Conservation (phyloP, 1,139 yeast species). For the Petasospora fabianii region DNA sequence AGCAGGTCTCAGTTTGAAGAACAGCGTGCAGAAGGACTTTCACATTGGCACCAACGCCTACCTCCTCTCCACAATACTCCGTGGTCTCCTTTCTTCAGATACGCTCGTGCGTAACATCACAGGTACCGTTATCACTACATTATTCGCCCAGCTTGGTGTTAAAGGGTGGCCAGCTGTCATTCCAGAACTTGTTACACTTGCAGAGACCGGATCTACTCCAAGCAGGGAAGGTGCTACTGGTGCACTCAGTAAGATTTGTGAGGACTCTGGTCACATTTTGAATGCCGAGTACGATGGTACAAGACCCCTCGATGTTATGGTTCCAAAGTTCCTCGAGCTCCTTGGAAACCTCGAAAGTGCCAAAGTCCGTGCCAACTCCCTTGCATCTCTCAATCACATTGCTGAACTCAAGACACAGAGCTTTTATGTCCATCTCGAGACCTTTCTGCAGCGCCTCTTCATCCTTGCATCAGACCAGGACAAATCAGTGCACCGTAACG, state of each 20-base stretch:
- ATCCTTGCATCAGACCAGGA: conserved; percentile 56
- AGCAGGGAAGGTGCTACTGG: conserved; percentile 75
- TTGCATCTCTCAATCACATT: conserved; percentile 76
- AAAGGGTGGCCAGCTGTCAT: conserved; percentile 72
- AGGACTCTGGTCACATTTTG: conserved; percentile 61
- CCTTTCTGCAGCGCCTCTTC: conserved; percentile 61
- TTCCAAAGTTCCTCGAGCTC: conserved; percentile 60
- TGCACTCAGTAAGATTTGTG: conserved; percentile 84
- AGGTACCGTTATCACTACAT: conserved; percentile 84
- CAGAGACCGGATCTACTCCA: conserved; percentile 39
- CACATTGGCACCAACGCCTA: conserved; percentile 35
- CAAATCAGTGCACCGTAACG: conserved; percentile 62
- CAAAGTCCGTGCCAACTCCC: conserved; percentile 57
- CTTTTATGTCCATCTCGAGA: conserved; percentile 62
- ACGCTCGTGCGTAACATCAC: conserved; percentile 76
- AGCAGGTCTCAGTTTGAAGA: conserved; percentile 83
- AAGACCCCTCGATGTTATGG: conserved; percentile 64
- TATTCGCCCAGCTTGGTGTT: conserved; percentile 71
- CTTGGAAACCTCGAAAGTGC: conserved; percentile 38
- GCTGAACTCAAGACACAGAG: conserved; percentile 66
- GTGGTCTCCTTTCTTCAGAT: conserved; percentile 62
- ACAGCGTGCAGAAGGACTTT: conserved; percentile 48
- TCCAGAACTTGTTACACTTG: conserved; percentile 61
- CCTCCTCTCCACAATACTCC: conserved; percentile 57
- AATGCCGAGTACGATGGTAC: conserved; percentile 63